phyloP scores from a whole-genome alignment of 2,329 filamentous ascomycete genomes.

The Aspergillus ochraceoroseus region DNA sequence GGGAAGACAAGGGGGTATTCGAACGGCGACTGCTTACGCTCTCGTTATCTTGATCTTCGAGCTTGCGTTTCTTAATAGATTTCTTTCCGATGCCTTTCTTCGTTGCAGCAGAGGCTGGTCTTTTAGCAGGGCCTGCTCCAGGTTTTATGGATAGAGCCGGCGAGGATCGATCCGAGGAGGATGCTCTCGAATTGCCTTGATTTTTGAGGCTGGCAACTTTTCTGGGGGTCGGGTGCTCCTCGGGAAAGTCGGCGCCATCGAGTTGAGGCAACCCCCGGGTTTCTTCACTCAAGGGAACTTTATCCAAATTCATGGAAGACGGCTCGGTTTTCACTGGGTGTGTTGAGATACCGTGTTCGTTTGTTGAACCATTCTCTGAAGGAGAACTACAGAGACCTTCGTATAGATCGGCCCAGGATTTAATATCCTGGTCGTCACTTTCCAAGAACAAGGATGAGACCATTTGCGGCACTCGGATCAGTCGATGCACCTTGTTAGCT shows the following conservation, averaged over 20 bases:
- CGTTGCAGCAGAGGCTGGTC: constrained; percentile 28
- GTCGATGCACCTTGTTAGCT: constrained; percentile 33
- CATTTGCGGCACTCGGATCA: constrained; percentile 27
- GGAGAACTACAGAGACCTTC: constrained; percentile 22
- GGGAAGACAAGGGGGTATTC: constrained; percentile 40
- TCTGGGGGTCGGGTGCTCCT: constrained; percentile 38
- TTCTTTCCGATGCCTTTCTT: constrained; percentile 42
- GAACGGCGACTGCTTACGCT: constrained; percentile 37
- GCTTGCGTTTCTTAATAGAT: constrained; percentile 42
- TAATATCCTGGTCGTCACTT: constrained; percentile 8
- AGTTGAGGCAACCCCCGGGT: constrained; percentile 25
- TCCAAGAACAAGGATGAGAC: constrained; percentile 10
- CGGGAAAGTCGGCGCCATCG: constrained; percentile 23
- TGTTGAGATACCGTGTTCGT: constrained; percentile 19
- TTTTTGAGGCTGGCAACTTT: constrained; percentile 40
- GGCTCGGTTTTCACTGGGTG: constrained; percentile 37
- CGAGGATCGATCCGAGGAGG: constrained; percentile 38
- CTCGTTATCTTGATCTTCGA: constrained; percentile 35
- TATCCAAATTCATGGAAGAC: constrained; percentile 28
- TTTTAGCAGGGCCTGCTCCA: constrained; percentile 31
- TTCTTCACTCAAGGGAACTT: constrained; percentile 26
- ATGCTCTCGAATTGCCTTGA: constrained; percentile 34
- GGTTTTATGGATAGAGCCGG: constrained; percentile 37
- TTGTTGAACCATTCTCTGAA: constrained; percentile 13
- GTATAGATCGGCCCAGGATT: constrained; percentile 38